These are phyloP conservation scores for Cryptococcus maquisensis DNA, from an alignment of 1,284 basidiomycete genomes.

Conservation along the genomic window DNA sequence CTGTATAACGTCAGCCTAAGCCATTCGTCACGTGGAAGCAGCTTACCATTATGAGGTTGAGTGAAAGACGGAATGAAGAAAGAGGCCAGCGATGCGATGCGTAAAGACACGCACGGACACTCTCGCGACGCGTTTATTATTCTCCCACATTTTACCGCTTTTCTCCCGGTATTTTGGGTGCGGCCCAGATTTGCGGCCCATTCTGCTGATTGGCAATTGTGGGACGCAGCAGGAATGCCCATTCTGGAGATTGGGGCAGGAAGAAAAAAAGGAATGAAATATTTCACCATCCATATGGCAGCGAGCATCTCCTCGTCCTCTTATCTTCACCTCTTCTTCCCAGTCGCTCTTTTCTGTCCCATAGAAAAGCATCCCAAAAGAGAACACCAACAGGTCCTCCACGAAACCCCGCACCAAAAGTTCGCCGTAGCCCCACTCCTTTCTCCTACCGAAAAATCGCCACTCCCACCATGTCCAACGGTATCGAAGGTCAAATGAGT, in stretches of 20 bases:
- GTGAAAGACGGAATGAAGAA: background rate
- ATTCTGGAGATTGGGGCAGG: too few relatives aligned
- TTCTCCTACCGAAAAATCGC: background rate
- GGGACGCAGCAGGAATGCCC: background rate
- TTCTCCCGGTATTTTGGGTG: background rate
- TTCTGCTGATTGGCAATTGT: background rate
- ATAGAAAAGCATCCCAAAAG: slow-evolving; percentile 7
- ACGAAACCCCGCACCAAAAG: too few relatives aligned
- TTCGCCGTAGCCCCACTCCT: background rate
- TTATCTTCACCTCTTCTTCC: background rate
- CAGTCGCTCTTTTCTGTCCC: slow-evolving; percentile 1
- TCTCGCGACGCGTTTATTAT: background rate
- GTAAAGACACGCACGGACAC: background rate
- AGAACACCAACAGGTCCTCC: background rate
- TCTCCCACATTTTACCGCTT: slow-evolving; percentile 1
- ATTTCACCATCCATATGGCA: background rate
- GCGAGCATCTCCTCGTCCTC: slow-evolving; percentile 2
- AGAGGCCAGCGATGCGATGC: background rate
- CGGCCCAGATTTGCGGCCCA: background rate
- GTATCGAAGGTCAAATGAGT: too few relatives aligned
- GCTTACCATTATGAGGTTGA: background rate
- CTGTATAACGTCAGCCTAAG: slow-evolving; percentile 3
- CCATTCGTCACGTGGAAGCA: background rate
- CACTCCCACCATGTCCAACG: too few relatives aligned
- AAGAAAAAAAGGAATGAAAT: background rate